Evolutionary conservation across 2,329 filamentous ascomycete species (phyloP).

Genomic region (Alternaria alternata): DNA sequence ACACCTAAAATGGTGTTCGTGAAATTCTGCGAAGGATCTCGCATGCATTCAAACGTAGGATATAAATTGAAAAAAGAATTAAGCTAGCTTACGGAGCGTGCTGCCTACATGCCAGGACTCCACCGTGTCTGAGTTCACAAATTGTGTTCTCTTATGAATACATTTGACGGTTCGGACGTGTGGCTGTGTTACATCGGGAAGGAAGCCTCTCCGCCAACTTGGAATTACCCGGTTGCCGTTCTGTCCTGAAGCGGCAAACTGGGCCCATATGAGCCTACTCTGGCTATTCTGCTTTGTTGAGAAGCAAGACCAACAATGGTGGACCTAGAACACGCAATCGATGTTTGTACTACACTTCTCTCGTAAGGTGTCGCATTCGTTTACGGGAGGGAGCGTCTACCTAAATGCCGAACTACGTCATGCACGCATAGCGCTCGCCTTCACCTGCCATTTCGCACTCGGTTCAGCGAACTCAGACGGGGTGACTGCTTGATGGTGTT

Average conservation of each 20-base stretch:
- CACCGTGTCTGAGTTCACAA: background rate
- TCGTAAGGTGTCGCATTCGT: background rate
- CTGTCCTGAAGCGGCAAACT: background rate
- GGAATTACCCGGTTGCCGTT: conserved; percentile 4
- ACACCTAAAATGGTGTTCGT: background rate
- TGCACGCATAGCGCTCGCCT: conserved; percentile 7
- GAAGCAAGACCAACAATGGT: conserved; percentile 10
- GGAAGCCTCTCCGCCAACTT: background rate
- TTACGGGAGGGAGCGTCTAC: background rate
- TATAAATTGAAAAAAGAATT: background rate
- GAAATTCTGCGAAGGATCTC: background rate
- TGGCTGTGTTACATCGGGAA: conserved; percentile 1
- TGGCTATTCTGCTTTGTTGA: conserved; percentile 13
- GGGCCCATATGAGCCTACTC: background rate
- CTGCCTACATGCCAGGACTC: background rate
- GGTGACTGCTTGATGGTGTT: conserved; percentile 7
- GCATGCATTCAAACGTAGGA: background rate
- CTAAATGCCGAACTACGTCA: conserved; percentile 2
- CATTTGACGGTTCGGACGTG: background rate
- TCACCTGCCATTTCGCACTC: conserved; percentile 5
- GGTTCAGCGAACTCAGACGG: conserved; percentile 6
- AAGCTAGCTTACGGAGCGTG: background rate
- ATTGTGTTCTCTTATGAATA: background rate
- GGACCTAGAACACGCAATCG: conserved; percentile 8
- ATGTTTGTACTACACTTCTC: background rate